Evolutionary conservation across 1,139 yeast species (phyloP).

Genomic region (Sugiyamaella novakii): DNA sequence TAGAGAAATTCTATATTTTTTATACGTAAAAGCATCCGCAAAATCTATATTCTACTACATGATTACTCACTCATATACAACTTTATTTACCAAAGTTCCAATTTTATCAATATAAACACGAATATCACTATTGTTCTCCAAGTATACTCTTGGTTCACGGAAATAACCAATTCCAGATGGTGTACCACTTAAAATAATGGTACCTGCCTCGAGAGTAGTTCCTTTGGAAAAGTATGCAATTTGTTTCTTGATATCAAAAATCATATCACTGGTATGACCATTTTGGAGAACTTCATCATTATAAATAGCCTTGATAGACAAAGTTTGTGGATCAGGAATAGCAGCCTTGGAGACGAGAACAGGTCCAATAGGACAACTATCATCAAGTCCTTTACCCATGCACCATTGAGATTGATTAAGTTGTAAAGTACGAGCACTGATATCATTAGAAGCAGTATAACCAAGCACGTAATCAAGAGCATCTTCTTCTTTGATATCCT

Average conservation of each 20-base stretch:
- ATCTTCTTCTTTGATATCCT: constrained; percentile 46
- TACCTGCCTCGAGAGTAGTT: constrained; percentile 23
- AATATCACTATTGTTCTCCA: constrained; percentile 43
- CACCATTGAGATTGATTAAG: constrained; percentile 50
- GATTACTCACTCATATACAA: constrained; percentile 29
- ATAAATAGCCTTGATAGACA: constrained; percentile 44
- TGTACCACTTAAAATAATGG: constrained; percentile 23
- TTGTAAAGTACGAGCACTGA: constrained; percentile 54
- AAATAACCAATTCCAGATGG: constrained; percentile 22
- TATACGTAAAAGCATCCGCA: too few species aligned
- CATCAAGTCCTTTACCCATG: constrained; percentile 55
- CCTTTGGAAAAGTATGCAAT: constrained; percentile 20
- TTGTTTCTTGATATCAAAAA: constrained; percentile 39
- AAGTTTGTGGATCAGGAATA: constrained; percentile 42
- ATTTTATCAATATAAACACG: constrained; percentile 41
- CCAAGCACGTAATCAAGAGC: constrained; percentile 55
- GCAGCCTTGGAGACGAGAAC: constrained; percentile 47
- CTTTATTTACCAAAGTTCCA: constrained; percentile 42
- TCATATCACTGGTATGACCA: constrained; percentile 51
- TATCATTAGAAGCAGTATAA: constrained; percentile 56
- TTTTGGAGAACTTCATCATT: constrained; percentile 51
- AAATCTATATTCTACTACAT: too few species aligned
- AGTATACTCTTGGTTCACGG: constrained; percentile 28
- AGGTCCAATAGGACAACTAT: constrained; percentile 58
- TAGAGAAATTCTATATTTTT: too few species aligned